Evolutionary conservation across 257 asterid genomes (phyloP).

Genomic region (Thymus quinquecostatus): DNA sequence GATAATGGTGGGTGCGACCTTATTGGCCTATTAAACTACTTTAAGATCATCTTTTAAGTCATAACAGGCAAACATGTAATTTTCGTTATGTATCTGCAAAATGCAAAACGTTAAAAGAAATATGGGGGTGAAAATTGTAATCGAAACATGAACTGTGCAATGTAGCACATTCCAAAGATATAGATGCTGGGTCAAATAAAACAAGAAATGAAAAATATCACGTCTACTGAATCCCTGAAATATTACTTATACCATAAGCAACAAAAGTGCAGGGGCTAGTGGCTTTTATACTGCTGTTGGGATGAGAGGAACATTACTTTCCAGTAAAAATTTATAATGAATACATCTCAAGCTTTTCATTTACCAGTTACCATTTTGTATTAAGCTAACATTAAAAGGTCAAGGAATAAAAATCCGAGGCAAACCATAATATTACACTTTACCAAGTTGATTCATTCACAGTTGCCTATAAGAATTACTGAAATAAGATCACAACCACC

Average conservation of each 20-base stretch:
- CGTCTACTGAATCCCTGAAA: not conserved
- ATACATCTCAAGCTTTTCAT: too few relatives aligned
- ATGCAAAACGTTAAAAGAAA: not conserved
- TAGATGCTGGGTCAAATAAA: constrained; percentile 18
- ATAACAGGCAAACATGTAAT: not conserved
- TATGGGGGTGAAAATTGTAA: constrained; percentile 8
- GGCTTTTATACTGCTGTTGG: too few relatives aligned
- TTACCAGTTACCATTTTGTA: too few relatives aligned
- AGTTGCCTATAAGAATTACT: too few relatives aligned
- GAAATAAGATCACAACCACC: too few relatives aligned
- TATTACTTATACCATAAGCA: not conserved
- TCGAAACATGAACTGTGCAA: constrained; percentile 6
- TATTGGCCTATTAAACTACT: constrained; percentile 5
- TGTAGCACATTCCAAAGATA: not conserved
- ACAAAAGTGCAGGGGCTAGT: not conserved
- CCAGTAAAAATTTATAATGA: not conserved
- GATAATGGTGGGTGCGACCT: not conserved
- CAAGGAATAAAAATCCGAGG: too few relatives aligned
- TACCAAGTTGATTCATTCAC: too few relatives aligned
- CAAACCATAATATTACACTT: too few relatives aligned
- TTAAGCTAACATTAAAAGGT: too few relatives aligned
- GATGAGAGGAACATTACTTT: not conserved
- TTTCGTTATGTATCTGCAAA: not conserved
- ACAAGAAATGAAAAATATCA: not conserved
- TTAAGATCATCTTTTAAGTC: not conserved